Conservation (phyloP, 352 stramenopile genomes). For the Blastocystis hominis region DNA sequence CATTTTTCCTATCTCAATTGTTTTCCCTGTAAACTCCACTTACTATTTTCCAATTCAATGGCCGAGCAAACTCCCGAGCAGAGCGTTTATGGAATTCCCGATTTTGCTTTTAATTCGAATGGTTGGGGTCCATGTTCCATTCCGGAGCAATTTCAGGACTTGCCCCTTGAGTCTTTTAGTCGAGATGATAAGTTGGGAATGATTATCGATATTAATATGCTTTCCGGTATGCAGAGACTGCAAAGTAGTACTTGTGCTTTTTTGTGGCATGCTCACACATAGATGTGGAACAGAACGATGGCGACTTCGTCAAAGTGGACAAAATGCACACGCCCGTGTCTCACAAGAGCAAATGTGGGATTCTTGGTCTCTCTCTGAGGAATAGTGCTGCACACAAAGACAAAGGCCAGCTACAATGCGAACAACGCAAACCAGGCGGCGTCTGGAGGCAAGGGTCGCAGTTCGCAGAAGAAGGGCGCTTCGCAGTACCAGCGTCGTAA, state of each 20-base stretch:
- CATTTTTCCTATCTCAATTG: no score
- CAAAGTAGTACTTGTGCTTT: not conserved
- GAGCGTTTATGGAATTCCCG: not conserved
- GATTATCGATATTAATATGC: no score
- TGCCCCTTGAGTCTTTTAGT: conserved; percentile 20
- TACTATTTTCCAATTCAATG: not conserved
- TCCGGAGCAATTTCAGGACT: not conserved
- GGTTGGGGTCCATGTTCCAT: conserved; percentile 32
- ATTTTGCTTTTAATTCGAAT: conserved; percentile 1
- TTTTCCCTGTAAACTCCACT: not conserved
- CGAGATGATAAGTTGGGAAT: conserved; percentile 43
- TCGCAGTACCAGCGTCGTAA: not conserved
- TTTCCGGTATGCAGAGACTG: not conserved
- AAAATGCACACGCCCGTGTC: not conserved
- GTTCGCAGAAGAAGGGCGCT: not conserved
- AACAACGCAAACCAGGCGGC: not conserved
- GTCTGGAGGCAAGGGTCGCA: not conserved
- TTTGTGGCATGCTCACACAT: not conserved
- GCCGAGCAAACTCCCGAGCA: not conserved
- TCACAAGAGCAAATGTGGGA: conserved; percentile 16
- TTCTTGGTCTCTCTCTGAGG: not conserved
- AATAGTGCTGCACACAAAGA: conserved; percentile 16
- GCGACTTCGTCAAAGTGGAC: not conserved
- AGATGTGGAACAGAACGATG: not conserved
- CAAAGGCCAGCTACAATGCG: not conserved